Base-by-base conservation (phyloP, 2,329 filamentous ascomycete species). In the Colletotrichum acutatum region DNA sequence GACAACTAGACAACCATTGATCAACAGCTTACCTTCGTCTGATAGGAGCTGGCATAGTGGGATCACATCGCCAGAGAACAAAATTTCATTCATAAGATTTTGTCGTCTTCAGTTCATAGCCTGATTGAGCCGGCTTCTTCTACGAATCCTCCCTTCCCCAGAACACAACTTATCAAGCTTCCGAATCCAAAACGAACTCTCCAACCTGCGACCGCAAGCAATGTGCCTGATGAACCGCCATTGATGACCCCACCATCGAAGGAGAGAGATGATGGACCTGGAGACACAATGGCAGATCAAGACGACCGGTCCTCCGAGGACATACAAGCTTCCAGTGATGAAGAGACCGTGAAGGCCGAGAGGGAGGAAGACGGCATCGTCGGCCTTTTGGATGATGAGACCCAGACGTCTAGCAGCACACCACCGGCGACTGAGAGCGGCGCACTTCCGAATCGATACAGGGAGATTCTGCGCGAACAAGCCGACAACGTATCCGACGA, bases 401-500 rank as follows among this genome's bases (percentile, higher is more conserved):
- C 75, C 26, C 76, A 78, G 16, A 76, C 79, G 9, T 66, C 80
- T 42, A 52, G 76, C 68, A 42, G 77, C 71, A 42, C 77, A 71
- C 52, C 76, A 56, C 34, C 74, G 42, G 76, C 76, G 30, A 68
- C 81, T 22, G 80, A 78, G 22, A 83, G 82, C 69, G 83, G 83
- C 26, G 77, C 81, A 42, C 77, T 85, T 37, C 79, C 81, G 52
- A 84, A 83, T 74, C 83, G 83, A 67, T 87, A 87, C 76, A 84
- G 83, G 52, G 82, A 86, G 72, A 81, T 88, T 9, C 77, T 87
- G 34, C 81, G 82, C 65, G 82, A 85, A 49, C 82, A 83, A 26
- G 75, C 79, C 59, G 86, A 88, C 19, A 83, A 86, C 75, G 78
- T 78, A 22, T 90, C 88, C 9, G 88, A 90, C 68, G 84, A 87